Evolutionary conservation across 495 filamentous ascomycete species (phyloP), one percentile per base, ranked within the genome.

Genomic region (Oidiodendron maius): DNA sequence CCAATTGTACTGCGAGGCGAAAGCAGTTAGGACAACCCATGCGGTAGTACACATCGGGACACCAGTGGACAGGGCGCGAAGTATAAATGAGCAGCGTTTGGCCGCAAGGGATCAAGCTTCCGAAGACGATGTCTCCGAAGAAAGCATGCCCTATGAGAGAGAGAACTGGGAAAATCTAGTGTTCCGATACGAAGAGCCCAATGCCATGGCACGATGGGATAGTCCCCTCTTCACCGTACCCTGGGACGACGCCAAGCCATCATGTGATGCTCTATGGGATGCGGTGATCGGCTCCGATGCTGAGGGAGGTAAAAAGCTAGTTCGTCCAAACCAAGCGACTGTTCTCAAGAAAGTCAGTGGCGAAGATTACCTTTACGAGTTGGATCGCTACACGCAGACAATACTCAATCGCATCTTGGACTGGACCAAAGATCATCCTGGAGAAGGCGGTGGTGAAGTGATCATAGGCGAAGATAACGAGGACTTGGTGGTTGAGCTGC

Each of bases 181-280:
- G 40, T 95, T 91, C 61, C 81, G 93, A 40, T 96, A 95, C 63
- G 93, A 98, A 66, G 93, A 97, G 69, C 93, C 93, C 12, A 95
- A 91, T 69, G 83, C 86, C 41, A 91, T 96, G 86, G 86, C 79
- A 13, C 77, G 93, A 39, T 98, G 93, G 93, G 93, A 98, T 63
- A 86, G 83, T 53, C 93, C 93, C 4, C 75, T 96, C 17, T 97
- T 96, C 70, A 91, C 89, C 8, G 81, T 96, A 0, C 79, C 87
- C 10, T 90, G 81, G 72, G 77, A 83, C 11, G 93, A 98, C 61
- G 70, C 75, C 32, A 61, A 67, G n/a, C 82, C 82, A 3, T 81
- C 79, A 15, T 71, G 72, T 40, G 77, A 78, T 20, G 63, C 56
- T 39, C 86, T 98, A 45, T 97, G 91, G 89, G 84, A 89, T 25